Base-by-base conservation (phyloP, 805 yeast genomes). In the Saccharomycopsis babjevae region DNA sequence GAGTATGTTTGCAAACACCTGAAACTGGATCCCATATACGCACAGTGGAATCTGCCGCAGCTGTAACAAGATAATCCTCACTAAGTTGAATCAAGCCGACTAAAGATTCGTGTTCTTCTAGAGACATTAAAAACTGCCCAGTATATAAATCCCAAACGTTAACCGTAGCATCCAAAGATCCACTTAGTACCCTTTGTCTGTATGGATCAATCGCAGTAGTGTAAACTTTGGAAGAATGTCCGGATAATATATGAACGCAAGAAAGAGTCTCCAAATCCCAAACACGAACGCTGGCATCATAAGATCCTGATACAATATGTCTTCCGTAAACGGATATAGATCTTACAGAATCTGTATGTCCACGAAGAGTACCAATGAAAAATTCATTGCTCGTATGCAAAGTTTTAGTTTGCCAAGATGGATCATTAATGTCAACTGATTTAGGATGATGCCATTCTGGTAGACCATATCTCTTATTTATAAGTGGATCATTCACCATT, bases 21-120 rank as follows among this genome's bases (percentile, higher is more conserved):
- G 85, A 81, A 32, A 82, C 82, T 1, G 97, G 94, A 69, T 94
- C 88, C 99, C 99, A 94, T 1, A 93, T 86, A 58, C 97, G 79
- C 50, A 94, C 77, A 0, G 97, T 86, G 2, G 94, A 83, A 72
- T 94, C 99, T 0, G 98, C 98, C 1, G 97, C 98, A 0, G 97
- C 99, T 54, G 96, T 87, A 1, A 93, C 96, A 13, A 94, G 76
- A 56, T 83, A 84, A 40, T 86, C 83, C 30, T 86, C 84, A 5
- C 90, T 84, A 8, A 92, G 79, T 54, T 89, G 89, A 32, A 93
- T 77, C 54, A 94, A 76, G 0, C 98, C 99, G 16, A 94, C 99
- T 22, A 94, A 75, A 13, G 93, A 88, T 0, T 89, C 84, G 71
- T 94, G 99, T 1, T 97, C 97, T 61, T 85, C 90, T 55, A 93